These are phyloP conservation scores for Candida stauntonica DNA, from an alignment of 805 yeast genomes.

Conservation along the genomic window DNA sequence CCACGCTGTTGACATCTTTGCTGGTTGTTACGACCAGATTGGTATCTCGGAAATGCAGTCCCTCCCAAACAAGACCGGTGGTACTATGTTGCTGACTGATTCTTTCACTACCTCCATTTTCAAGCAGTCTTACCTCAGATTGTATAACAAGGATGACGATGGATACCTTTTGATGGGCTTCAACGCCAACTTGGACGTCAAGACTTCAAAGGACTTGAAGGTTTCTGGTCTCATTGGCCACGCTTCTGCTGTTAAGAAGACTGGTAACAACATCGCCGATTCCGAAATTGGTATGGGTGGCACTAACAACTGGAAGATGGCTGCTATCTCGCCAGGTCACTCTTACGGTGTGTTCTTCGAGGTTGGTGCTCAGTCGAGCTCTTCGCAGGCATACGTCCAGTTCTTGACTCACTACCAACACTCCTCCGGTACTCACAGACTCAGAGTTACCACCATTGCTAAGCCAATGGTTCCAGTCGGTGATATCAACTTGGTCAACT, in stretches of 20 bases:
- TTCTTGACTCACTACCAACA: conserved; percentile 92
- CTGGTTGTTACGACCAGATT: conserved; percentile 87
- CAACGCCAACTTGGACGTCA: conserved; percentile 83
- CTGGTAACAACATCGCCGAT: conserved; percentile 77
- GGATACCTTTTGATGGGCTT: conserved; percentile 87
- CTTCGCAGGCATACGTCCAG: conserved; percentile 57
- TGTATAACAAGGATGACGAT: conserved; percentile 81
- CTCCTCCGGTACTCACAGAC: conserved; percentile 84
- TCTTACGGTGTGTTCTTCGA: conserved; percentile 90
- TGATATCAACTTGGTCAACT: conserved; percentile 46
- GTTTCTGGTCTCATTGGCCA: conserved; percentile 93
- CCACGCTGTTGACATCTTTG: conserved; percentile 84
- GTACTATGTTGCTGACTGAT: conserved; percentile 57
- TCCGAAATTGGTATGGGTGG: conserved; percentile 94
- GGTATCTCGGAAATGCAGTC: conserved; percentile 66
- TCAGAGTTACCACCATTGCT: conserved; percentile 84
- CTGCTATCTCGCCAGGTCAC: conserved; percentile 81
- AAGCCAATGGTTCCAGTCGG: conserved; percentile 58
- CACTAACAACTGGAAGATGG: conserved; percentile 82
- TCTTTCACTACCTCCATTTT: conserved; percentile 64
- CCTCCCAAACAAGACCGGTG: conserved; percentile 55
- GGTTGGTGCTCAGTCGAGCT: conserved; percentile 43
- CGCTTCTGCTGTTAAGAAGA: conserved; percentile 63
- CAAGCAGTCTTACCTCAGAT: conserved; percentile 63
- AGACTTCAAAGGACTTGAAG: conserved; percentile 83